Evolutionary conservation across 2,329 filamentous ascomycete species (phyloP), one percentile per base, ranked within the genome.

Genomic region (Diaporthe destruens): DNA sequence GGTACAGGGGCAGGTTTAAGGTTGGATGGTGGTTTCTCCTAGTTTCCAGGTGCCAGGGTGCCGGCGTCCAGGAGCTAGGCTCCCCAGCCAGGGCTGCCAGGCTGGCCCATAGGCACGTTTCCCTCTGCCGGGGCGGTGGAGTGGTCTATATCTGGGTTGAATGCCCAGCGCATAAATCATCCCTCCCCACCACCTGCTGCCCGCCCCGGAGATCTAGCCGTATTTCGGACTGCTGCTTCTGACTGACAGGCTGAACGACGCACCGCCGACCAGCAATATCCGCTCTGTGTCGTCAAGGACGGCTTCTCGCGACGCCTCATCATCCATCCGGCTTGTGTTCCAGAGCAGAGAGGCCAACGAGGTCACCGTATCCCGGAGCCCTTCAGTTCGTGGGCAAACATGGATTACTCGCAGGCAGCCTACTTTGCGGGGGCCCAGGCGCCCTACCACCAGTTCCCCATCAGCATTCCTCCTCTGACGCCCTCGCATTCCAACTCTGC

Each of bases 401-500:
- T 90, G 88, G 87, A 89, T 79, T 90, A 86, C 80, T 83, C 85
- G 59, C 87, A 87, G 75, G 81, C 83, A 75, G 80, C 84, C 57
- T 89, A 87, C 79, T 87, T 83, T 76, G 76, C 84, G 66, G 83
- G 82, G 77, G 78, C 83, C 73, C 85, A 87, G 81, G 82, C 85
- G 65, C 72, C 70, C 34, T 74, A 71, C 32, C 68, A 87, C 81
- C 86, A 86, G 77, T 89, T 89, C 79, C 55, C 71, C n/a, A 84
- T 89, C 79, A 83, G 84, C 75, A 85, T 89, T 69, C 82, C 85
- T 71, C 87, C 87, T 61, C 78, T 88, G 78, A 89, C 87, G 74
- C 87, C 88, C 39, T 88, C 87, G 71, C 85, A 87, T 79, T 87
- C 87, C 72, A 87, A 87, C 77, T 88, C 87, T 71, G 85, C 85